Conservation (phyloP, 2,329 filamentous ascomycete genomes). For the Chrysosphaeria jannelii region DNA sequence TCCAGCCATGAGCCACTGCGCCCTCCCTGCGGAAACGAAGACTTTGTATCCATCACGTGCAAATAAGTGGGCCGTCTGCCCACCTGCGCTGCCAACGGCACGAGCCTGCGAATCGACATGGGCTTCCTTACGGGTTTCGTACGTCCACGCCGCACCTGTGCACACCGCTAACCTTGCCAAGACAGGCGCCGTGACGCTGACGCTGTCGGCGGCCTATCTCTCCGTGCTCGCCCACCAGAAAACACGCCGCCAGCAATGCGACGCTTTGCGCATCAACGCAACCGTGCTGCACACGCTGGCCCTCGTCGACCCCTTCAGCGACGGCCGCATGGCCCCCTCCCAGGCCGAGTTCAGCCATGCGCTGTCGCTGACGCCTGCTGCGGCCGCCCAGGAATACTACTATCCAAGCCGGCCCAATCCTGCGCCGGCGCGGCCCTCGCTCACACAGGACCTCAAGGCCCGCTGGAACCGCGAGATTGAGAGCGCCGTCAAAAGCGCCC, state of each 20-base stretch:
- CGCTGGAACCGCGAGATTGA: constrained; percentile 51
- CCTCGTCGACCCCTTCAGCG: constrained; percentile 11
- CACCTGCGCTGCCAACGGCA: not conserved
- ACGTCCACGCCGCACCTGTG: not conserved
- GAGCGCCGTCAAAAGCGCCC: constrained; percentile 31
- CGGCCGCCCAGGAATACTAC: constrained; percentile 3
- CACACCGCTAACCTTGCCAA: constrained; percentile 9
- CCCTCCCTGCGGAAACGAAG: too few species aligned
- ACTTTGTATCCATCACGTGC: too few species aligned
- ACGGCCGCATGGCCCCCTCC: constrained; percentile 6
- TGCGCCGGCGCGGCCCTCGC: constrained; percentile 20
- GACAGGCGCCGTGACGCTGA: constrained; percentile 49
- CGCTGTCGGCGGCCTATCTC: constrained; percentile 42
- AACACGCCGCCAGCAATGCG: constrained; percentile 28
- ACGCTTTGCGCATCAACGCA: constrained; percentile 24
- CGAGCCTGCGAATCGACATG: too few species aligned
- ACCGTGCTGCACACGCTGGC: constrained; percentile 21
- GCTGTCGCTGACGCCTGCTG: constrained; percentile 1
- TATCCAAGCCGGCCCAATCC: constrained; percentile 6
- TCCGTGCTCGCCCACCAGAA: constrained; percentile 38
- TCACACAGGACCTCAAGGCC: constrained; percentile 31
- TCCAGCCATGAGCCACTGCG: too few species aligned
- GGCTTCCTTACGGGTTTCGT: not conserved
- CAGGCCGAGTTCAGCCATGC: constrained; percentile 3
- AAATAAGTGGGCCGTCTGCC: constrained; percentile 6